Evolutionary conservation across 352 stramenopile species (phyloP).

Genomic region (Phytophthora hybrid): DNA sequence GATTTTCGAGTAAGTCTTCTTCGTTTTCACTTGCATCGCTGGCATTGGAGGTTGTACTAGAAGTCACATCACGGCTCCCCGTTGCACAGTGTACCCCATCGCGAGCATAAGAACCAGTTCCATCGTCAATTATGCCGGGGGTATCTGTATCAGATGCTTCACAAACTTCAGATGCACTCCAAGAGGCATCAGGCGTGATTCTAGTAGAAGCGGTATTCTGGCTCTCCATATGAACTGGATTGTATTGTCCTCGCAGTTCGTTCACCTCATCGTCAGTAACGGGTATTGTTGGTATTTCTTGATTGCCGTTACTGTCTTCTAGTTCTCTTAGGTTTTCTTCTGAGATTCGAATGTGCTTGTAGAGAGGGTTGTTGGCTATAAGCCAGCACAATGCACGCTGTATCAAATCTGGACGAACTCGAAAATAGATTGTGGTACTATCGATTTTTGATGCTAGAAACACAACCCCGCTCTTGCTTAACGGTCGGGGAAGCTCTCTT

Average conservation of each 20-base stretch:
- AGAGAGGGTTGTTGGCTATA: conserved; percentile 15
- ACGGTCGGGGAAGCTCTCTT: not conserved
- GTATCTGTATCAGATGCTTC: too few relatives aligned
- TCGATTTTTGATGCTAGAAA: conserved; percentile 1
- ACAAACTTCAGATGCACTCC: not conserved
- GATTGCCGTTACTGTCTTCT: not conserved
- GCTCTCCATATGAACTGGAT: not conserved
- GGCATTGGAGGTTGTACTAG: not conserved
- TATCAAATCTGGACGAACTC: conserved; percentile 7
- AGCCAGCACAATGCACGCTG: conserved; percentile 14
- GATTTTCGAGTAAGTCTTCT: conserved; percentile 9
- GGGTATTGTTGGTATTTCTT: conserved; percentile 6
- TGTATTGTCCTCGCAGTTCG: conserved; percentile 6
- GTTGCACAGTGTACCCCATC: not conserved
- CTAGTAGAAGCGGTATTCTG: not conserved
- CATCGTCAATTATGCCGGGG: too few relatives aligned
- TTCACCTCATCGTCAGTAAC: conserved; percentile 12
- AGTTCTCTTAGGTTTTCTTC: conserved; percentile 9
- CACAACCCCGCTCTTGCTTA: not conserved
- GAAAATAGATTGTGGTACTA: conserved; percentile 8
- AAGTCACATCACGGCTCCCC: not conserved
- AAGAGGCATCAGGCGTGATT: not conserved
- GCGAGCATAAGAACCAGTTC: too few relatives aligned
- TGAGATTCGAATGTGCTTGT: conserved; percentile 13
- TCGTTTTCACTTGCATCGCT: conserved; percentile 7